Conservation (phyloP, 805 yeast species). For the Lipomyces yamadae region DNA sequence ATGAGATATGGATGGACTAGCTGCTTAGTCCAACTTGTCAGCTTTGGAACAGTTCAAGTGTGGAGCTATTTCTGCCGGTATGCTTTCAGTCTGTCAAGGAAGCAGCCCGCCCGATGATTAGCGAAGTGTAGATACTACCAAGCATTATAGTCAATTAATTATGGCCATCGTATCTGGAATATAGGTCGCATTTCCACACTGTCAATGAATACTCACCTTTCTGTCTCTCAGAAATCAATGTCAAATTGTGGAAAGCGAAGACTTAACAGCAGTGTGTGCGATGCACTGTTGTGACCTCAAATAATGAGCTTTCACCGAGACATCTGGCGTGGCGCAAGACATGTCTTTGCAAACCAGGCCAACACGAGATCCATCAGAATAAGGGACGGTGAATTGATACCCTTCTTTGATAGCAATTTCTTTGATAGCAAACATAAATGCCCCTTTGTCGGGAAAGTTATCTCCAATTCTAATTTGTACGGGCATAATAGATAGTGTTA, state of each 20-base stretch:
- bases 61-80: neutral
- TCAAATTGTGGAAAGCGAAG: constrained; percentile 1
- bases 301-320: constrained; percentile 4
- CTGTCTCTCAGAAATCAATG: constrained; percentile 9
- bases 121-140: too few relatives aligned
- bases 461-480: too few relatives aligned
- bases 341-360: too few relatives aligned
- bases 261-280: constrained; percentile 6
- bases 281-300: constrained; percentile 7
- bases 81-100: neutral
- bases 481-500: too few relatives aligned
- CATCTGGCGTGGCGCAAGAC: neutral
- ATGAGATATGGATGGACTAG: constrained; percentile 43
- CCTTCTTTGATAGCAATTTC: too few relatives aligned
- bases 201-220: constrained; percentile 7
- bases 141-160: too few relatives aligned
- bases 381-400: too few relatives aligned
- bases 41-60: neutral
- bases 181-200: constrained; percentile 6
- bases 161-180: neutral
- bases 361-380: too few relatives aligned
- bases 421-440: neutral
- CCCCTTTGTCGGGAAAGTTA: too few relatives aligned
- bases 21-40: too few relatives aligned
- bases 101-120: neutral